Evolutionary conservation across 805 yeast species (phyloP).

Genomic region (Huiozyma naganishii): DNA sequence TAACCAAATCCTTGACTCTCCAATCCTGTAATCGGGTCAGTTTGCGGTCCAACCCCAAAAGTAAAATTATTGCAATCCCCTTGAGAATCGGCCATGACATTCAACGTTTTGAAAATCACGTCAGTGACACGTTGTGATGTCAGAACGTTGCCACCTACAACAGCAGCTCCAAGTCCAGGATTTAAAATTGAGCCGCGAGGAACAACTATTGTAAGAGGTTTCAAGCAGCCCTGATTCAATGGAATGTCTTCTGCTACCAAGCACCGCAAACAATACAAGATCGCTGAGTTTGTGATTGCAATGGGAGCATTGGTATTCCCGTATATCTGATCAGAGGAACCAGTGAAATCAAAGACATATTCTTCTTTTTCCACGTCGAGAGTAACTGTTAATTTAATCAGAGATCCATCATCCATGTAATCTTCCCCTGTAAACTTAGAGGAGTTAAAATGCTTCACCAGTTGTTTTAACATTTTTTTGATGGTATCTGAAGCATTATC

Average conservation of each 20-base stretch:
- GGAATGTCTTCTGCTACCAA: constrained; percentile 84
- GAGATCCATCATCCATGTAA: constrained; percentile 73
- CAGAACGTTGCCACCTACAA: constrained; percentile 90
- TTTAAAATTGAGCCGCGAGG: constrained; percentile 56
- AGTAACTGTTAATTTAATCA: constrained; percentile 44
- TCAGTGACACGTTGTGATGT: constrained; percentile 92
- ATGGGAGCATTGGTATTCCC: constrained; percentile 90
- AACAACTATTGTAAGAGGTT: constrained; percentile 59
- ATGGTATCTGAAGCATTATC: constrained; percentile 68
- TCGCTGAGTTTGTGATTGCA: constrained; percentile 82
- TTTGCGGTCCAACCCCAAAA: constrained; percentile 74
- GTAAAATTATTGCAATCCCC: constrained; percentile 93
- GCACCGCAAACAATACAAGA: constrained; percentile 76
- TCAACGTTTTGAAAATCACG: constrained; percentile 75
- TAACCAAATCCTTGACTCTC: constrained; percentile 64
- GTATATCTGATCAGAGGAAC: constrained; percentile 77
- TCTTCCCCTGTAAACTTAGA: constrained; percentile 43
- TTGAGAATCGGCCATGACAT: constrained; percentile 89
- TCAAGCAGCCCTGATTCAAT: constrained; percentile 82
- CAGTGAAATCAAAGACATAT: constrained; percentile 73
- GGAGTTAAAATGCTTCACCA: constrained; percentile 34
- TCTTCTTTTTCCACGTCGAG: constrained; percentile 41
- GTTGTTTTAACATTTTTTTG: constrained; percentile 37
- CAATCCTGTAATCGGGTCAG: constrained; percentile 34
- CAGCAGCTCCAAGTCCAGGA: constrained; percentile 81